Base-by-base conservation (phyloP, 352 stramenopile genomes). In the Phytophthora constricta region DNA sequence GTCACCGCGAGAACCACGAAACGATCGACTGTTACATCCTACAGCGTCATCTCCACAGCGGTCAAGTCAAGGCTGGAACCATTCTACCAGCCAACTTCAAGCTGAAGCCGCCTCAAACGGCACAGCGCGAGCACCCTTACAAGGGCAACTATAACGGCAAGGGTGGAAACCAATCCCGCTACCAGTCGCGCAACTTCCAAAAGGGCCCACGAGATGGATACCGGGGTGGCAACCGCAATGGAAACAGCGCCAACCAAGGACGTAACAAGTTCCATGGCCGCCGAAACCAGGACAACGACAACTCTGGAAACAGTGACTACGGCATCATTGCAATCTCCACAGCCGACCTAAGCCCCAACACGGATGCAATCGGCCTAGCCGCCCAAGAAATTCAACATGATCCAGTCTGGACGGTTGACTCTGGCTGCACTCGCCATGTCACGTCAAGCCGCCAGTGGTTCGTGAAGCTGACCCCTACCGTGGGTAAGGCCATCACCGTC, bases 61-160 rank as follows among this genome's bases (percentile, higher is more conserved):
- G 42, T 5, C 31, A 49, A 17, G 43, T 66, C n/a, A 72, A 72
- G 10, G 31, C n/a, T 20, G 64, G 50, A 11, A 72, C 64, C 2
- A 43, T 61, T 11, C 49, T 67, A 2, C 50, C 57, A 22, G 28
- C 50, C 20, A 57, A 67, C 20, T 72, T 72, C 33, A 54, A 53
- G 25, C 20, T 72, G 10, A 63, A 54, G 11, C 13, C 26, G 4
- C 37, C 37, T 5, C 13, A 23, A 19, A 3, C 33, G 9, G n/a
- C n/a, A n/a, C 53, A 64, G 25, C 37, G 33, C 20, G 22, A 53
- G 1, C 51, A 65, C 27, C 34, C 34, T 23, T 55, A 46, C 26
- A 65, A 65, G n/a, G 31, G 45, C 0, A 48, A 56, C 28, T 50
- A 56, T 10, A 37, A 50, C 17, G 16, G 25, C 25, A 23, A 46